Base-by-base conservation (phyloP, 2,329 filamentous ascomycete genomes). In the Aspergillus ochraceus region DNA sequence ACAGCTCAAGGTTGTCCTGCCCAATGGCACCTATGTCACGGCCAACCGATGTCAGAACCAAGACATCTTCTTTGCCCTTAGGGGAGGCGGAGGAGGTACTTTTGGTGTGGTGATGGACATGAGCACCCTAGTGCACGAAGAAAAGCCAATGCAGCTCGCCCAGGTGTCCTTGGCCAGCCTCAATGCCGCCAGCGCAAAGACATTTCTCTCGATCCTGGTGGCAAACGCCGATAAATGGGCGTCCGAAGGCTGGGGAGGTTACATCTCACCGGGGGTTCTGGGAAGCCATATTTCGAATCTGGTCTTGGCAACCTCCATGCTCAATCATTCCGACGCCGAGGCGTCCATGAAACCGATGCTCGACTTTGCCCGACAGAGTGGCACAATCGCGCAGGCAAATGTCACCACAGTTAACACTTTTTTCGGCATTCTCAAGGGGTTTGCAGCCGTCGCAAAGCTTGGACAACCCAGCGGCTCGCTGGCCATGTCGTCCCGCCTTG, bases 161-260 rank as follows among this genome's bases (percentile, higher is more conserved):
- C 26, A 54, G 3, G 20, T 61, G 4, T 29, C 47, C 5, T 47
- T 64, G 20, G 30, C 50, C 26, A 46, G 46, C n/a, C 9, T 55
- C 14, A 52, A 52, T 26, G 39, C 32, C n/a, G 20, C 47, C 6
- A 39, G 19, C 2, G 26, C 46, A 2, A 52, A 49, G 30, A 47
- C 49, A n/a, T 53, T 65, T 19, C 46, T 64, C 4, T 36, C 54
- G 6, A 42, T 63, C 3, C 10, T 66, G 1, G 61, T 67, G 5
- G 59, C 57, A 2, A 64, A 64, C 46, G 52, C 62, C 3, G 64
- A 61, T 2, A 62, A 57, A 53, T 67, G 65, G 65, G 62, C 64
- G 11, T 49, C 55, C 11, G 64, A 67, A 45, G 65, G 65, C 39
- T 67, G 64, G 64, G 64, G 65, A 32, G 65, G 65, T 29, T 67